These are phyloP conservation scores for Purpureocillium lavendulum DNA, from an alignment of 2,329 filamentous ascomycete species.

Conservation along the genomic window DNA sequence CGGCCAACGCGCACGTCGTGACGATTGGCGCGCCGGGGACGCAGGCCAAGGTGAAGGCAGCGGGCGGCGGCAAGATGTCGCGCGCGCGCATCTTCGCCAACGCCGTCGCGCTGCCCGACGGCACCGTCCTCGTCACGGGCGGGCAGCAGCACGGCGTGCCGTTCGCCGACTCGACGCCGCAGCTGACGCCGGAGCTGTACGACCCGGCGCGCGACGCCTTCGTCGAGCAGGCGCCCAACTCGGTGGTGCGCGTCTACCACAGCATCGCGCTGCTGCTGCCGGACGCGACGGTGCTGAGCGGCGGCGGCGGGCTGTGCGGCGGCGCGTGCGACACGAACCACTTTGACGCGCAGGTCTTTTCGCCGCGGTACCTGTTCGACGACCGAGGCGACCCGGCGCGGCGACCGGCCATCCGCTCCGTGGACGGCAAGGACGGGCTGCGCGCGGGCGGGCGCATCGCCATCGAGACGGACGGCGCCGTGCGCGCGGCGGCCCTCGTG, in stretches of 20 bases:
- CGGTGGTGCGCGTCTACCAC: constrained; percentile 40
- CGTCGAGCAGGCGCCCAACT: constrained; percentile 23
- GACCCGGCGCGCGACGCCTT: constrained; percentile 32
- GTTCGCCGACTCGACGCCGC: constrained; percentile 34
- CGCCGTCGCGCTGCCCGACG: constrained; percentile 39
- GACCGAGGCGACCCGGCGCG: constrained; percentile 26
- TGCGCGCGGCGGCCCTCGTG: constrained; percentile 30
- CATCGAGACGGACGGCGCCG: constrained; percentile 12
- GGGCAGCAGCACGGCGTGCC: constrained; percentile 32
- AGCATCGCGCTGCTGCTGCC: constrained; percentile 37
- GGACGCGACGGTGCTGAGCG: constrained; percentile 40
- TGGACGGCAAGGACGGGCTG: too few relatives aligned
- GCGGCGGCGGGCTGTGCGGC: constrained; percentile 44
- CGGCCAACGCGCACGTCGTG: constrained; percentile 33
- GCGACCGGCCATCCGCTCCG: constrained; percentile 30
- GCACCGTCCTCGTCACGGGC: constrained; percentile 37
- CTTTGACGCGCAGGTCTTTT: constrained; percentile 45
- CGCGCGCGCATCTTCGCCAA: constrained; percentile 33
- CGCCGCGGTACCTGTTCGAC: constrained; percentile 46
- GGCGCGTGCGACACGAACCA: constrained; percentile 36
- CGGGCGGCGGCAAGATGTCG: constrained; percentile 16
- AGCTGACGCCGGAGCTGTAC: constrained; percentile 36
- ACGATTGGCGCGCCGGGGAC: too few relatives aligned
- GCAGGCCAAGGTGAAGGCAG: background rate
- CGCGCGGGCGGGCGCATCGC: constrained; percentile 13